Evolutionary conservation across 441 rosid genomes (phyloP), one percentile per base, ranked within the genome.

Genomic region (Adansonia madagascariensis): DNA sequence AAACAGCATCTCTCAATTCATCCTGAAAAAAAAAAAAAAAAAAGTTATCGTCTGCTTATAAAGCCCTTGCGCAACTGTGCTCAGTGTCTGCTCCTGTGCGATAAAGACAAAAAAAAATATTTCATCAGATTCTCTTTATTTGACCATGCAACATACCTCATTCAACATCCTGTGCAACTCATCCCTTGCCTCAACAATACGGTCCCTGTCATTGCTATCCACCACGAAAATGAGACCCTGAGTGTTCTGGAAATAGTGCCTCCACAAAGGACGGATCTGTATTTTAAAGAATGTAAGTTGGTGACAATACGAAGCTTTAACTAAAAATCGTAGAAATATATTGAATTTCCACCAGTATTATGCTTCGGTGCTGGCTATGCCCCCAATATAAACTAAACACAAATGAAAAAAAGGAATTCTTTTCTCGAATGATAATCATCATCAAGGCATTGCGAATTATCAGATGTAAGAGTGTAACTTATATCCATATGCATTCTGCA

Each of bases 191-290:
- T 88, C 91, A 27, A 88, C 85, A 83, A 86, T 63, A 63, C 89
- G 89, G 81, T 88, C 89, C 61, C 89, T 86, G 75, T 88, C 89
- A 75, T 88, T 88, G 83, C 91, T 86, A 79, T 88, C 89, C 78
- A 86, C 91, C 72, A 88, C 89, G 52, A 86, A 88, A 60, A 89
- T 89, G 53, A 89, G 87, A 75, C 91, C 91, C 55, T 86, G 88
- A 6, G 91, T 88, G 78, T 88, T 88, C 75, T 88, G 89, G 82
- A 88, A 86, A 80, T 86, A 88, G 79, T 88, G 90, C 88, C 91
- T 89, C 91, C 91, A 89, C 74, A 86, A 44, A 35, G 90, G 90
- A 43, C 90, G 91, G 52, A 87, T 89, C 90, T 89, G 83, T 52
- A 64, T 24, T 50, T 66, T 55, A n/a, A 74, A 44, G 27, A 35